Evolutionary conservation across 257 asterid species (phyloP), one percentile per base, ranked within the genome.

Genomic region (Ophiorrhiza pumila): DNA sequence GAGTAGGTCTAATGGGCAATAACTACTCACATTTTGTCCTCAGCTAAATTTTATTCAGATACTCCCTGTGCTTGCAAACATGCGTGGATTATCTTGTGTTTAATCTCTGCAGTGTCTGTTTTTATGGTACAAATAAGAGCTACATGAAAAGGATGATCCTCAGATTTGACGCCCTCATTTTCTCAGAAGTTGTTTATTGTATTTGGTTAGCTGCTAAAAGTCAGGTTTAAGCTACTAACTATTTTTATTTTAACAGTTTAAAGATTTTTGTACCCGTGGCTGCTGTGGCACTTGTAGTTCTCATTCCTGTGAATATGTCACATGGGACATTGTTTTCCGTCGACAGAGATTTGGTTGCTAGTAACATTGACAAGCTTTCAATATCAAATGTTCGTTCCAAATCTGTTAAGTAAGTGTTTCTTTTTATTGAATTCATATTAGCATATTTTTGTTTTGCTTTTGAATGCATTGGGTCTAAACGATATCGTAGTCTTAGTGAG

Each of bases 341-440:
- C 78, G 76, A 88, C 22, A 92, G 78, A 12, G 98, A 92, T 72
- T 83, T 95, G 96, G 99, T 95, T 39, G 90, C 87, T 74, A 89
- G 87, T 59, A 80, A 95, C 86, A 89, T 95, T n/a, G 99, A 95
- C 85, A 95, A 90, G 86, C 98, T 95, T 74, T 95, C 99, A 0
- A 86, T 95, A 85, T 95, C 99, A 52, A 95, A 95, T 84, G 90
- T 95, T 69, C 87, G 81, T 53, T 89, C 98, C 47, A 53, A 85
- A 76, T 95, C 98, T 27, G 58, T 82, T 65, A 92, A 90, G 98
- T 92, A 86, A 87, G 98, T 82, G 22, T 68, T 56, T 31, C 42
- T 57, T 60, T 47, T 13, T 58, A 58, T 58, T 20, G 31, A 57
- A 58, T 58, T 34, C 64, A 58, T 13, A n/a, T 50, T 39, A 29